A percentile compares a stretch with the other conserved stretches of the same genome.
Conservation (phyloP, 192 early-diverging fungal species). For the Backusella liffmaniae region DNA sequence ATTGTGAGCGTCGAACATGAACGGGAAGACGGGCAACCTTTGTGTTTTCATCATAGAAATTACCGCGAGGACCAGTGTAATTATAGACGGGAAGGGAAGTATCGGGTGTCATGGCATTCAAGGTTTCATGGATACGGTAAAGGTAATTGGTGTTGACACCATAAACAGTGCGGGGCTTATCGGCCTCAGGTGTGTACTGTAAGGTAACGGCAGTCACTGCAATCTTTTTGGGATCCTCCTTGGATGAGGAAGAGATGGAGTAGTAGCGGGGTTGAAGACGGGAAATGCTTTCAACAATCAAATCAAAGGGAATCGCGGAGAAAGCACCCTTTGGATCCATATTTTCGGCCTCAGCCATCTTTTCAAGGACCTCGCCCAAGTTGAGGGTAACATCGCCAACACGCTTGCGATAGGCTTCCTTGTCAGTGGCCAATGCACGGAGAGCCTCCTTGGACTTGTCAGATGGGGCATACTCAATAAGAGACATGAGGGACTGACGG, state of each 20-base stretch:
- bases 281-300: conserved; percentile 79
- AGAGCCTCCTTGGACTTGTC: conserved; percentile 53
- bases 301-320: conserved; percentile 71
- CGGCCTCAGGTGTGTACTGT: conserved; percentile 62
- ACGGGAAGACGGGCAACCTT: conserved; percentile 62
- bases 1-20: conserved; percentile 86
- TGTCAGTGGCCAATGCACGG: conserved; percentile 59
- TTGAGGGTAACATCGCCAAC: conserved; percentile 66
- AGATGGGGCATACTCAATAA: conserved; percentile 59
- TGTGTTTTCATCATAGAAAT: conserved; percentile 29
- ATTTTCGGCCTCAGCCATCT: conserved; percentile 50
- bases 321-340: conserved; percentile 32
- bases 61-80: conserved; percentile 42
- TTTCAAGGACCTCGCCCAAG: conserved; percentile 72
- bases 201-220: conserved; percentile 89
- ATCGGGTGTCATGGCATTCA: conserved; percentile 38
- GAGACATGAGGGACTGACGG: conserved; percentile 60
- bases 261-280: conserved; percentile 91
- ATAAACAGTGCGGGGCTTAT: conserved; percentile 54
- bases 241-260: conserved; percentile 93
- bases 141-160: conserved; percentile 93
- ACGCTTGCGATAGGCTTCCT: conserved; percentile 61
- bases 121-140: conserved; percentile 59
- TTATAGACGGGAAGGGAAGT: conserved; percentile 30
- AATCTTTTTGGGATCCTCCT: conserved; percentile 71